These are phyloP conservation scores for Fusarium torreyae DNA, from an alignment of 2,329 filamentous ascomycete species.

Conservation along the genomic window DNA sequence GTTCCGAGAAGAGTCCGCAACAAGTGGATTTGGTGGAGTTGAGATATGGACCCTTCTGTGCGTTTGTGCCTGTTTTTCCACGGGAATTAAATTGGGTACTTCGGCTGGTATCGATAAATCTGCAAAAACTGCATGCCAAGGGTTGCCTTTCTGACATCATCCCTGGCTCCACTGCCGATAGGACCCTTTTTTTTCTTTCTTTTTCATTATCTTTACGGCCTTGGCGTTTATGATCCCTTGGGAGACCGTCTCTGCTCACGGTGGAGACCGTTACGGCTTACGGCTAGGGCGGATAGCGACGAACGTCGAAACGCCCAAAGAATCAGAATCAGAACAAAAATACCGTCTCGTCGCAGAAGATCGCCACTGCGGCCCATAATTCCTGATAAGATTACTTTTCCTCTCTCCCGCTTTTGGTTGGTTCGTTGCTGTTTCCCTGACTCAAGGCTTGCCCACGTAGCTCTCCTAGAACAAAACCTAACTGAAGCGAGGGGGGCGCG, in stretches of 20 bases:
- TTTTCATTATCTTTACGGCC: not conserved
- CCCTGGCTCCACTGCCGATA: constrained; percentile 33
- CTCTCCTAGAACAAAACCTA: constrained; percentile 13
- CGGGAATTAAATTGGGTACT: constrained; percentile 33
- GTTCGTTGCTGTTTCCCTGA: constrained; percentile 25
- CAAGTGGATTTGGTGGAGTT: constrained; percentile 34
- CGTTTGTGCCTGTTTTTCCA: constrained; percentile 33
- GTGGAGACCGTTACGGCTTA: constrained; percentile 40
- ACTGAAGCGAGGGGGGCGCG: constrained; percentile 11
- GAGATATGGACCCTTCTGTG: constrained; percentile 16
- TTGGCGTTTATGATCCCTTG: not conserved
- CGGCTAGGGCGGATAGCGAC: constrained; percentile 38
- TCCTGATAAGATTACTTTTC: constrained; percentile 39
- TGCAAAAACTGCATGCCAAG: constrained; percentile 14
- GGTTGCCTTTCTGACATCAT: constrained; percentile 43
- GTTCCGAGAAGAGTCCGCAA: constrained; percentile 44
- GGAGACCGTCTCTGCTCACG: constrained; percentile 29
- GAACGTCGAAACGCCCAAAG: constrained; percentile 17
- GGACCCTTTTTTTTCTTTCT: constrained; percentile 17
- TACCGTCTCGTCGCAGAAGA: constrained; percentile 12
- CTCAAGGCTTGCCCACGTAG: constrained; percentile 41
- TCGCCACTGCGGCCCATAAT: constrained; percentile 40
- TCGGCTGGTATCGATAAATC: constrained; percentile 1
- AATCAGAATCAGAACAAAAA: not conserved
- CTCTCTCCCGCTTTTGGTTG: constrained; percentile 26